A percentile compares a stretch with the other conserved stretches of the same genome.
Evolutionary conservation across 129 eudicot genomes (phyloP).

Genomic region (Heracleum sosnowskyi): DNA sequence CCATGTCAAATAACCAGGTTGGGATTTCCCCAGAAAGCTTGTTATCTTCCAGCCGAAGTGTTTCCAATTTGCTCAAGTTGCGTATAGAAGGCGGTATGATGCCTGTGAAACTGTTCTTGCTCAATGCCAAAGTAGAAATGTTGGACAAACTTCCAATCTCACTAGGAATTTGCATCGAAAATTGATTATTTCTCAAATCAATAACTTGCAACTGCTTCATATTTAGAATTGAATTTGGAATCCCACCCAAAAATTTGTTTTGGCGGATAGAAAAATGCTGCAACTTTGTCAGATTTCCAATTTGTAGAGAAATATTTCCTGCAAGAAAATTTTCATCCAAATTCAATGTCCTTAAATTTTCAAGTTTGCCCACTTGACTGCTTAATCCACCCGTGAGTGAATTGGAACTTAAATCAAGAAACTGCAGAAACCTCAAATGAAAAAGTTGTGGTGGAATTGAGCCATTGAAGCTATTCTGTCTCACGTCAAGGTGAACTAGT

Average conservation of each 20-base stretch:
- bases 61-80: slow-evolving; percentile 30
- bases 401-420: slow-evolving; percentile 40
- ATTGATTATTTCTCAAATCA: slow-evolving; percentile 30
- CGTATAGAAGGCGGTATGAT: slow-evolving; percentile 32
- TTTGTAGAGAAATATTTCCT: slow-evolving; percentile 31
- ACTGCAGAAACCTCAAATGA: slow-evolving; percentile 20
- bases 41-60: slow-evolving; percentile 33
- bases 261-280: slow-evolving; percentile 21
- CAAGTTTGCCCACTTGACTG: slow-evolving; percentile 29
- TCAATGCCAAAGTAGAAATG: slow-evolving; percentile 36
- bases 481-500: slow-evolving; percentile 47
- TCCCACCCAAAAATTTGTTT: slow-evolving; percentile 36
- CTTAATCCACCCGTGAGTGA: slow-evolving; percentile 28
- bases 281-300: slow-evolving; percentile 42
- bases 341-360: slow-evolving; percentile 22
- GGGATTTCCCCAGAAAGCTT: slow-evolving; percentile 48
- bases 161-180: slow-evolving; percentile 33
- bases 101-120: slow-evolving; percentile 38
- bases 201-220: slow-evolving; percentile 29
- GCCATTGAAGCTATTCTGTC: slow-evolving; percentile 31
- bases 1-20: slow-evolving; percentile 36
- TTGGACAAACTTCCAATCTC: slow-evolving; percentile 29
- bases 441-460: slow-evolving; percentile 34
- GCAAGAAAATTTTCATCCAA: slow-evolving; percentile 33
- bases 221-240: slow-evolving; percentile 27